Evolutionary conservation across 208 protist species (phyloP), one percentile per base, ranked within the genome.

Genomic region (Kentomonas sorsogonicus): DNA sequence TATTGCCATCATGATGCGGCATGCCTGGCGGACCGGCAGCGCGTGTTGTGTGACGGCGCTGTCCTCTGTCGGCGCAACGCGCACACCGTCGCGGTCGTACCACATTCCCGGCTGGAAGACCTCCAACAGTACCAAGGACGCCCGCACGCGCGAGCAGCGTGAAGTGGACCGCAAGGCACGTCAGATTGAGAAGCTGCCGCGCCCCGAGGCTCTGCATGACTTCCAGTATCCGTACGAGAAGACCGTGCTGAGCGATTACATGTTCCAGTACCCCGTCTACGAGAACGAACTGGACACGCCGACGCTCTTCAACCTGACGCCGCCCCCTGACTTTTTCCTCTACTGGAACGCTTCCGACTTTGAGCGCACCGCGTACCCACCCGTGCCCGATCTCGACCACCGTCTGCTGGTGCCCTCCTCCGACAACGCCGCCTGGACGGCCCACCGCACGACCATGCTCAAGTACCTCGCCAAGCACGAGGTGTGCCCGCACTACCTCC

Each of bases 181-280:
- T 16, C 89, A 96, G 55, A 89, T 96, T 60, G 86, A 94, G 41
- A 96, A 96, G 66, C 73, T 96, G 13, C 89, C 89, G 7, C 69
- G 74, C 0, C 86, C 86, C 0, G 75, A 91, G 62, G 84, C 86
- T 10, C 74, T 93, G 25, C 86, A 91, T 67, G 85, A 93, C 58
- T 93, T 91, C 58, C 86, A 96, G 66, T 93, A 93, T 61, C 86
- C 84, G 5, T 89, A 90, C 55, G 86, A 96, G 50, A 96, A 93
- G 59, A 94, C 86, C 2, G 72, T 93, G 25, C 61, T 96, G 18
- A 91, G 76, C 43, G 89, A 96, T 59, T 74, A 77, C 64, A 94
- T 93, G 89, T 96, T 92, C 53, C 76, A 93, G 69, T 90, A 87
- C 62, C 89, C 89, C 0, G 78, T 93, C 25, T 96, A 89, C 67